Conservation (phyloP, 2,329 filamentous ascomycete species). For the Ophiosphaerella herpotricha region DNA sequence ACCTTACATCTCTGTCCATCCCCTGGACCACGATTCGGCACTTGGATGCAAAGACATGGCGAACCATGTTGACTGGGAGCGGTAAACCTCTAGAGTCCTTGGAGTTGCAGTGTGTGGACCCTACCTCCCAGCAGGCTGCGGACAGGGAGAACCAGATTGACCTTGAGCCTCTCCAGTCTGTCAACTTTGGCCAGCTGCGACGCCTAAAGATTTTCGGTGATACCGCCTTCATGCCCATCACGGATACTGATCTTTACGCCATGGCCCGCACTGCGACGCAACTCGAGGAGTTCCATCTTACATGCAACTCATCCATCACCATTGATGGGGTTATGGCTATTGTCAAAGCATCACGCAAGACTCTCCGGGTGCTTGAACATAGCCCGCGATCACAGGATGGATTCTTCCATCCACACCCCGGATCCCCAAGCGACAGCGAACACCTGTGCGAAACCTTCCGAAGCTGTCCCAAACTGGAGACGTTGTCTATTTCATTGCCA, state of each 20-base stretch:
- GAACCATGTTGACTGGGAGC: constrained; percentile 51
- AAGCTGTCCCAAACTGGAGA: constrained; percentile 52
- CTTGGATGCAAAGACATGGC: constrained; percentile 54
- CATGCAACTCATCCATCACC: constrained; percentile 58
- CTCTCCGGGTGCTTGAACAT: constrained; percentile 58
- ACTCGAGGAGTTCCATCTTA: constrained; percentile 59
- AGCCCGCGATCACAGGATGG: constrained; percentile 58
- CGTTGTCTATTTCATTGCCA: constrained; percentile 55
- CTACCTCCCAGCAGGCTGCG: constrained; percentile 52
- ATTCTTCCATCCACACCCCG: constrained; percentile 57
- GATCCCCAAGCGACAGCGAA: constrained; percentile 49
- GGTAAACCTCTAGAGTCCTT: constrained; percentile 54
- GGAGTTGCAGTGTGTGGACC: constrained; percentile 57
- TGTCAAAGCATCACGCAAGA: constrained; percentile 54
- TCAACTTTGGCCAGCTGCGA: constrained; percentile 56
- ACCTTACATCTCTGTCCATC: constrained; percentile 54
- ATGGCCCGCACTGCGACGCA: constrained; percentile 58
- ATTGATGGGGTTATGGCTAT: constrained; percentile 59
- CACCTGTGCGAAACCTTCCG: constrained; percentile 56
- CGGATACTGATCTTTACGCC: constrained; percentile 54
- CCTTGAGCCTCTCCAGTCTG: constrained; percentile 51
- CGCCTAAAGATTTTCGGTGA: constrained; percentile 61
- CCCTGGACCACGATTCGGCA: constrained; percentile 60
- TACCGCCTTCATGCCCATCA: constrained; percentile 58
- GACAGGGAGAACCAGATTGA: constrained; percentile 49